Evolutionary conservation across 257 asterid genomes (phyloP), one percentile per base, ranked within the genome.

Genomic region (Solanum medicagineum): DNA sequence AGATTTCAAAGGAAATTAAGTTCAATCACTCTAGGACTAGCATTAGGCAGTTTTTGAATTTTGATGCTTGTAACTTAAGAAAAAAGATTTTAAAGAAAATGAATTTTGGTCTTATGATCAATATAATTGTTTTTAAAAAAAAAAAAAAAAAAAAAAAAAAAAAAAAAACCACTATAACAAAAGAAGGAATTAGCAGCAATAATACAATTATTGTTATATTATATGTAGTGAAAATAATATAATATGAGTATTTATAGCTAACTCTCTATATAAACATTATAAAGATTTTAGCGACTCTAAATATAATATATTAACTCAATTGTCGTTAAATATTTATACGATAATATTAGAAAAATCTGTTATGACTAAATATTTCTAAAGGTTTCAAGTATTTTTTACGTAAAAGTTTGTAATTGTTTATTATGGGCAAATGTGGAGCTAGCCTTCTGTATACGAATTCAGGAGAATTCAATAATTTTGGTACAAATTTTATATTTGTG

Each of bases 221-320:
- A 1, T 57, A 57, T 19, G 3, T 57, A 2, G 0, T 1, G 0
- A 0, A 9, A 20, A 57, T 57, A 57, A 57, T 57, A 57, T 57
- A 20, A 20, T 0, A 57, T 57, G 6, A 20, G 8, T 8, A 57
- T 57, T 57, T 0, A 1, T 57, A 57, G 4, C 10, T 1, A 57
- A 57, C 13, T 3, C 13, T 20, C 0, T 8, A 57, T 0, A 57
- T 57, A 57, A 57, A 57, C 20, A 0, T 9, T 8, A 14, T 57
- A 20, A 20, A 57, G 4, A 0, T 0, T 3, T 57, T 57, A 57
- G 63, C 0, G 0, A 57, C 20, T 57, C 6, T 19, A 11, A 0
- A 57, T 57, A 5, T 2, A 57, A 57, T 57, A 51, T 1, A 49
- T 12, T 12, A 49, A 49, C 16, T 49, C 55, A 49, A 55, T 55